A percentile compares a stretch with the other conserved stretches of the same genome.
Conservation (phyloP, 352 stramenopile genomes). For the Elongisporangium anandrum region DNA sequence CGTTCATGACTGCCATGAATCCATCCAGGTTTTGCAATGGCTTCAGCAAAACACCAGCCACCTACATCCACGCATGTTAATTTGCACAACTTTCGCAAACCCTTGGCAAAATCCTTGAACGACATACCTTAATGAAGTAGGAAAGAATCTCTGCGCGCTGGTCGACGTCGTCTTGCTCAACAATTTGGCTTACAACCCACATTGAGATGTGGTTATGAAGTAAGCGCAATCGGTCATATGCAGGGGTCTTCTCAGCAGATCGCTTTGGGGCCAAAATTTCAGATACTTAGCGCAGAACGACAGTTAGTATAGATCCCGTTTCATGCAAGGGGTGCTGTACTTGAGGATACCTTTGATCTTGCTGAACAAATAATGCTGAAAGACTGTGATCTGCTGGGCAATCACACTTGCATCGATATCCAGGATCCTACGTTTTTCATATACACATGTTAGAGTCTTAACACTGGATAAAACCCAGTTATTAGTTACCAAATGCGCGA, state of each 20-base stretch:
- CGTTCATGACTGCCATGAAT: slow-evolving; percentile 90
- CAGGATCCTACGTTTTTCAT: slow-evolving; percentile 45
- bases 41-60: slow-evolving; percentile 66
- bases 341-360: slow-evolving; percentile 67
- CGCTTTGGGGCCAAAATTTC: slow-evolving; percentile 75
- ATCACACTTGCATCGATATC: slow-evolving; percentile 76
- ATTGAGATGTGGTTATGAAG: slow-evolving; percentile 85
- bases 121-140: slow-evolving; percentile 75
- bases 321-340: slow-evolving; percentile 1
- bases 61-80: slow-evolving; percentile 15
- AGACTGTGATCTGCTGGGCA: slow-evolving; percentile 79
- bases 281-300: slow-evolving; percentile 33
- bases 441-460: no score
- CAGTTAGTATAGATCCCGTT: neutral
- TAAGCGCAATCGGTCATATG: slow-evolving; percentile 76
- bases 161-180: slow-evolving; percentile 69
- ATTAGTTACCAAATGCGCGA: neutral
- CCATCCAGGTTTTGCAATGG: slow-evolving; percentile 85
- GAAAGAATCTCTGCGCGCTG: slow-evolving; percentile 75
- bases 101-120: neutral
- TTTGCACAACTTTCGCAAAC: neutral
- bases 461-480: no score
- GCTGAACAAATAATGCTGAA: slow-evolving; percentile 87
- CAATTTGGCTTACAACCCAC: slow-evolving; percentile 83
- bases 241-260: slow-evolving; percentile 71